Base-by-base conservation (phyloP, 2,329 filamentous ascomycete genomes). In the Clonostachys sp. region DNA sequence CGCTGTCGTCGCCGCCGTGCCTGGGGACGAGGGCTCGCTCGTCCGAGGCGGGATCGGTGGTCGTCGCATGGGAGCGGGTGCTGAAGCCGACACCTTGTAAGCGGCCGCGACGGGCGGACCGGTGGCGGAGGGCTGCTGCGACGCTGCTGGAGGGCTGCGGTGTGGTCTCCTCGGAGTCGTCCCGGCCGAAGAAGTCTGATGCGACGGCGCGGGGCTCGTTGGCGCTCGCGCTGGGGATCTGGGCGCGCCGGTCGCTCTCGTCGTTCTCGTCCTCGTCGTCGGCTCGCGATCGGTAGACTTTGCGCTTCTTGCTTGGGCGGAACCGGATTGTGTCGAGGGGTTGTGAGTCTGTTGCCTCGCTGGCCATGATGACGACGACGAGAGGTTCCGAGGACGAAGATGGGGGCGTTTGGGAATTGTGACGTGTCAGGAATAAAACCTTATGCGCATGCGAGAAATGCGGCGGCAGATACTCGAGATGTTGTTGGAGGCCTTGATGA, bases 231-330 rank as follows among this genome's bases (percentile, higher is more conserved):
- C 18, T 18, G 40, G 12, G 18, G 13, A 30, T 33, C 20, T 34
- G 14, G 34, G 44, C 33, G 24, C 12, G 40, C 8, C 8, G n/a
- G n/a, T 44, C 16, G 40, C 39, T 20, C 12, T 46, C 45, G 39
- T 42, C 45, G 36, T 36, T 38, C 12, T n/a, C 39, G 36, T 36
- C 41, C 12, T n/a, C 39, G 24, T 41, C 20, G 44, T 64, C 59
- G 58, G 61, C 53, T 52, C 78, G 76, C 52, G 80, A 78, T 42
- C 81, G 73, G 53, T 81, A 80, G 6, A 70, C 66, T 58, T 83
- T 84, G 59, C 80, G 73, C 64, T 83, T 84, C 62, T 83, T 84
- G 50, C 70, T 58, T 33, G 66, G 69, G 38, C 80, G 78, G 54
- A 85, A 85, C 34, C 77, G 63, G 34, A 81, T 62, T 12, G 66